Percentiles rank a stretch among this genome's conserved stretches.
phyloP scores from a whole-genome alignment of 2,329 filamentous ascomycete species.

The Fusarium marasasianum region DNA sequence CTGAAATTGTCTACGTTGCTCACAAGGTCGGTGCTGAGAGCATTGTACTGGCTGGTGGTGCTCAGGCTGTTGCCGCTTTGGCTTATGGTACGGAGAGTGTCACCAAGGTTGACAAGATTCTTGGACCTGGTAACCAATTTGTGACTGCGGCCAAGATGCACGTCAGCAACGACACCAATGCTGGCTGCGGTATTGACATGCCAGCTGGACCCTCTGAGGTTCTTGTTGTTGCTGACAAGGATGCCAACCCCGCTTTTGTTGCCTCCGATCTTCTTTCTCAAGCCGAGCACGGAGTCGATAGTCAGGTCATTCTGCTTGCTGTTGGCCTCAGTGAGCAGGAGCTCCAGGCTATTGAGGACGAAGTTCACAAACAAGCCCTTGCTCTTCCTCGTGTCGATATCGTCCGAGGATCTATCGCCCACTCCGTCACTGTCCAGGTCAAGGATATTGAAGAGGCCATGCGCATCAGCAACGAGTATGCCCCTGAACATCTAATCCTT shows the following conservation, averaged over 20 bases:
- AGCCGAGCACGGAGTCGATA: slow-evolving; percentile 96
- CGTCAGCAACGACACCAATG: slow-evolving; percentile 96
- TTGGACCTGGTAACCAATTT: slow-evolving; percentile 97
- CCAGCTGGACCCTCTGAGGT: slow-evolving; percentile 96
- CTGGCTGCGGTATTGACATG: slow-evolving; percentile 97
- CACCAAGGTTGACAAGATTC: slow-evolving; percentile 97
- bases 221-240: slow-evolving; percentile 90
- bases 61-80: slow-evolving; percentile 95
- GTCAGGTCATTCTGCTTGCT: slow-evolving; percentile 91
- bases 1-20: slow-evolving; percentile 96
- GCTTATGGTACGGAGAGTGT: slow-evolving; percentile 96
- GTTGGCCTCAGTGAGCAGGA: slow-evolving; percentile 79
- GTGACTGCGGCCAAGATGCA: slow-evolving; percentile 99
- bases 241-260: slow-evolving; percentile 91
- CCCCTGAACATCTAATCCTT: slow-evolving; percentile 94
- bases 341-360: slow-evolving; percentile 86
- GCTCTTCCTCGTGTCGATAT: slow-evolving; percentile 92
- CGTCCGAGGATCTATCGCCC: slow-evolving; percentile 86
- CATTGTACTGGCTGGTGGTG: slow-evolving; percentile 94
- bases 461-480: slow-evolving; percentile 89
- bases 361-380: slow-evolving; percentile 87
- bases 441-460: slow-evolving; percentile 77
- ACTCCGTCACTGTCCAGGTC: slow-evolving; percentile 88
- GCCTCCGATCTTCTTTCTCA: slow-evolving; percentile 94
- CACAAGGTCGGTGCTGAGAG: slow-evolving; percentile 97